Base-by-base conservation (phyloP, 2,329 filamentous ascomycete genomes). In the Ophiostoma perfectum region DNA sequence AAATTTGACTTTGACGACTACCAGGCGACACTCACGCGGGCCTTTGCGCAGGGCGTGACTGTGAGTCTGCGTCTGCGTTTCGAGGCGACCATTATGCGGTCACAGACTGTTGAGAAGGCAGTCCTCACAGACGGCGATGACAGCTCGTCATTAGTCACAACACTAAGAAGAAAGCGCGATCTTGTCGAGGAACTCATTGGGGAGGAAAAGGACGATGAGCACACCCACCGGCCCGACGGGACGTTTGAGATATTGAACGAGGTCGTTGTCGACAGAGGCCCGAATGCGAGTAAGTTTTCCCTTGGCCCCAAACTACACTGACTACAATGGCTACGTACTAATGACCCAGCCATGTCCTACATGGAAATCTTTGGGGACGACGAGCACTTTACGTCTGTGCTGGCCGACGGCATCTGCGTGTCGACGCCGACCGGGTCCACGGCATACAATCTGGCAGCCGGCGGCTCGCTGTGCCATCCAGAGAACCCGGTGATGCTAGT, bases 401-500 rank as follows among this genome's bases (percentile, higher is more conserved):
- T 95, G 73, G 95, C 94, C 38, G 95, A 98, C 76, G 94, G 94
- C 12, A 87, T 98, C 70, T 97, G 93, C 76, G 90, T 98, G 38
- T 93, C 94, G 1, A 98, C 94, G 5, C 95, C 94, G 0, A 98
- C 95, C 0, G 95, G 94, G 14, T 95, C 91, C 5, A 98, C 94
- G 14, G 94, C 94, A 18, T 98, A 98, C 80, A 97, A 97, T 75
- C 88, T 98, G 27, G 94, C 93, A 0, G 93, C 94, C 0, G 95
- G 95, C n/a, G 94, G 94, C 27, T 96, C 92, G 3, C 84, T 98
- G 38, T 97, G 93, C 75, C 94, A 98, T 76, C 94, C 94, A 0
- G 95, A 98, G 74, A 98, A 97, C 76, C 95, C 94, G 0, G 93
- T 97, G 64, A 97, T 98, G 78, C 87, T 98, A 1, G 87, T 98